Conservation (phyloP, 129 eudicot species). For the Centella asiatica region DNA sequence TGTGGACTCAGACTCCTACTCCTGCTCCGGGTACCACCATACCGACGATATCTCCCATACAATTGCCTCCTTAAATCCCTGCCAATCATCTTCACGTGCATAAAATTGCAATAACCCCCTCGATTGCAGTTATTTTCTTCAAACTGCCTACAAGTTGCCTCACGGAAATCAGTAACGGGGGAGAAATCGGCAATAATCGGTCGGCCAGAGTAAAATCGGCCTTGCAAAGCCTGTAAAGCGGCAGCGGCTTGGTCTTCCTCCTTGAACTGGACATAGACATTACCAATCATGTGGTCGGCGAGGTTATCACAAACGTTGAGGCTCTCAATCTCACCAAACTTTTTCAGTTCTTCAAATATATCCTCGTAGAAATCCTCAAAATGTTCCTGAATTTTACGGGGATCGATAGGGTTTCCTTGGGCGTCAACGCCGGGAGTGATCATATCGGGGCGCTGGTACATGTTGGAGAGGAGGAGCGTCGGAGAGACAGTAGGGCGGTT, state of each 20-base stretch:
- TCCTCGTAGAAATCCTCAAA: conserved; percentile 71
- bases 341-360: conserved; percentile 76
- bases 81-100: conserved; percentile 87
- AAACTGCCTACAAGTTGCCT: conserved; percentile 88
- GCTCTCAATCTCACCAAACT: conserved; percentile 87
- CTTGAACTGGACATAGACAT: conserved; percentile 87
- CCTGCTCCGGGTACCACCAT: conserved; percentile 49
- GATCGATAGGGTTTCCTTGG: background rate
- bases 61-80: conserved; percentile 84
- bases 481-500: background rate
- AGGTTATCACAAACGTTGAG: conserved; percentile 83
- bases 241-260: conserved; percentile 93
- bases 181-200: conserved; percentile 92
- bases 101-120: conserved; percentile 95
- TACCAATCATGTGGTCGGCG: conserved; percentile 97
- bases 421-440: background rate
- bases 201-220: conserved; percentile 87
- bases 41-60: conserved; percentile 55
- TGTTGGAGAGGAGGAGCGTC: background rate
- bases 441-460: conserved; percentile 1
- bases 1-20: conserved; percentile 76
- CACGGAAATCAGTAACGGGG: conserved; percentile 93
- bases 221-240: conserved; percentile 66
- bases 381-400: background rate
- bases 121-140: conserved; percentile 87